phyloP scores from a whole-genome alignment of 768 basidiomycete species.

The Suillus paluster region DNA sequence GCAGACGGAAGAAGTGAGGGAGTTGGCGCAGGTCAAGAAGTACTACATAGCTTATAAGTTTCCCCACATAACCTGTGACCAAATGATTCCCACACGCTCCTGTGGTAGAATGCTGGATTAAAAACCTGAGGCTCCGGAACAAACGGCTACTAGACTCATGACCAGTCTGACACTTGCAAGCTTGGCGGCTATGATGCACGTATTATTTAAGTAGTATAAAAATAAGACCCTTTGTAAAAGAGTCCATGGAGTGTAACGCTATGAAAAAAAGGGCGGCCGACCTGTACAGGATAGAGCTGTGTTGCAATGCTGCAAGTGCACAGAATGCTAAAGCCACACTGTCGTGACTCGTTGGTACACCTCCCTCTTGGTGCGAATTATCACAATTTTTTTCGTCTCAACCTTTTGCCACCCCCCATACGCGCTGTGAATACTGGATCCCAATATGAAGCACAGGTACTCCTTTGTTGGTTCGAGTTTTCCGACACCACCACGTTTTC shows the following conservation, averaged over 20 bases:
- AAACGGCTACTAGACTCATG: no score
- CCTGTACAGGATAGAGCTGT: background rate
- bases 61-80: no score
- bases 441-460: conserved; percentile 26
- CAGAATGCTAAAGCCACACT: conserved; percentile 20
- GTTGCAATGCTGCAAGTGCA: background rate
- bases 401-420: conserved; percentile 27
- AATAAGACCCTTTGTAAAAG: background rate
- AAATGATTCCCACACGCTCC: no score
- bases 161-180: no score
- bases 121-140: no score
- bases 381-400: conserved; percentile 19
- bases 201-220: background rate
- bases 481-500: conserved; percentile 11
- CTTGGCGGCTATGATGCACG: no score
- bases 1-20: background rate
- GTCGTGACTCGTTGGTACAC: conserved; percentile 13
- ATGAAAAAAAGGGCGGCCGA: background rate
- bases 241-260: background rate
- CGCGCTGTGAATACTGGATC: conserved; percentile 24
- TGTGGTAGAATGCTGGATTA: no score
- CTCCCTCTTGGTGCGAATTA: conserved; percentile 23
- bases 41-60: no score
- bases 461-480: conserved; percentile 19
- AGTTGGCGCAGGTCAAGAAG: no score